These are phyloP conservation scores for Trichosporon asahii DNA, from an alignment of 1,284 basidiomycete genomes.

Conservation along the genomic window DNA sequence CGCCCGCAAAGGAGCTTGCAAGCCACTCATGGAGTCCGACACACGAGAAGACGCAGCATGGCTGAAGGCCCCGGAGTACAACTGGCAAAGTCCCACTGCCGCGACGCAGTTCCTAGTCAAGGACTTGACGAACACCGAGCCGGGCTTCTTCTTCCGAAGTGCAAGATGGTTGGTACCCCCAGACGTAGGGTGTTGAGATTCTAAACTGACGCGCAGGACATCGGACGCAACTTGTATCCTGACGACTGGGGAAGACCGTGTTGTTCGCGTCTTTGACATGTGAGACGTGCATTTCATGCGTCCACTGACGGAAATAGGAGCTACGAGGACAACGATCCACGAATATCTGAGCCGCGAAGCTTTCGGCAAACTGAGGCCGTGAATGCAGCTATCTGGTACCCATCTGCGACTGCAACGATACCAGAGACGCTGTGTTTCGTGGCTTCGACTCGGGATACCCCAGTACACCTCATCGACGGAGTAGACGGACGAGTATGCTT, in stretches of 20 bases:
- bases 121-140: constrained; percentile 11
- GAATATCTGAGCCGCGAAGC: constrained; percentile 15
- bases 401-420: constrained; percentile 60
- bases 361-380: constrained; percentile 64
- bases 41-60: constrained; percentile 13
- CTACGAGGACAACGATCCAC: background rate
- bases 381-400: constrained; percentile 76
- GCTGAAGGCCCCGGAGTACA: constrained; percentile 32
- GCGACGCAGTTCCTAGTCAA: constrained; percentile 5
- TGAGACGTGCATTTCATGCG: constrained; percentile 18
- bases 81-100: constrained; percentile 10
- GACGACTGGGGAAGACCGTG: constrained; percentile 45
- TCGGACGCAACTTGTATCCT: constrained; percentile 42
- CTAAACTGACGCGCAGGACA: constrained; percentile 35
- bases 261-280: constrained; percentile 36
- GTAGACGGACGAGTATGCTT: constrained; percentile 65
- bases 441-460: constrained; percentile 72
- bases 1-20: background rate
- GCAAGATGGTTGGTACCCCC: constrained; percentile 40
- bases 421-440: constrained; percentile 73
- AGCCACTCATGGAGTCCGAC: background rate
- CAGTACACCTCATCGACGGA: constrained; percentile 75
- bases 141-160: constrained; percentile 38
- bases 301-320: background rate
- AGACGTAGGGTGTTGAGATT: background rate